A percentile compares a stretch with the other conserved stretches of the same genome.
These are phyloP conservation scores for Phaeophleospora eucalypticola DNA, from an alignment of 2,329 filamentous ascomycete species.

Conservation along the genomic window DNA sequence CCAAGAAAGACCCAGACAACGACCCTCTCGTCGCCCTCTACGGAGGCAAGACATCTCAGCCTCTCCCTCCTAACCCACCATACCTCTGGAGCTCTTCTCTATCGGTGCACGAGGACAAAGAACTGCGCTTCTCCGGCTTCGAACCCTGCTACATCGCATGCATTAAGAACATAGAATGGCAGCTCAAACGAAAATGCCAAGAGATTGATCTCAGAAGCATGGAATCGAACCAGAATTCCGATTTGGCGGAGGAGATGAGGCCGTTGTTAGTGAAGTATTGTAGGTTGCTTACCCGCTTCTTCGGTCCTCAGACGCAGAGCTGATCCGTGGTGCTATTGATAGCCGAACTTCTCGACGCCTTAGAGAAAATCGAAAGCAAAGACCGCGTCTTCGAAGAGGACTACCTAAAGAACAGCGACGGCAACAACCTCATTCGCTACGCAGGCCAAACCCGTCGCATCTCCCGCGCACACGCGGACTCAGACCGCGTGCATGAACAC, in stretches of 20 bases:
- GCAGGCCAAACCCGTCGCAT: conserved; percentile 6
- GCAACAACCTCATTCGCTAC: not conserved
- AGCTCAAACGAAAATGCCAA: conserved; percentile 7
- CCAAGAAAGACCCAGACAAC: not conserved
- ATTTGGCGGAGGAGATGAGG: not conserved
- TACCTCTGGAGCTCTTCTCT: conserved; percentile 4
- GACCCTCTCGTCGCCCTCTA: not conserved
- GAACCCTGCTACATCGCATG: conserved; percentile 12
- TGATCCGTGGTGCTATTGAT: not conserved
- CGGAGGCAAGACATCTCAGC: not conserved
- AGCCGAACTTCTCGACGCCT: conserved; percentile 6
- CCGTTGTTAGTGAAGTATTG: conserved; percentile 9
- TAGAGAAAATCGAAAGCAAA: conserved; percentile 5
- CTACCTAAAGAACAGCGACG: not conserved
- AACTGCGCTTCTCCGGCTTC: conserved; percentile 10
- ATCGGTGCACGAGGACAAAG: conserved; percentile 2
- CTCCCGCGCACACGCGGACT: conserved; percentile 1
- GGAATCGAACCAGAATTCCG: not conserved
- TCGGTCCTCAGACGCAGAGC: not conserved
- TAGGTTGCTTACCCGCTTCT: not conserved
- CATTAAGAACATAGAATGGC: conserved; percentile 9
- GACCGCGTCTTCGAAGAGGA: conserved; percentile 13
- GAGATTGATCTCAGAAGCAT: not conserved
- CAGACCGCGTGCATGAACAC: conserved; percentile 6
- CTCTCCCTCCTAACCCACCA: not conserved